Percentiles rank a stretch among this genome's conserved stretches.
phyloP scores from a whole-genome alignment of 345 rosid species.

The Adansonia digitata region DNA sequence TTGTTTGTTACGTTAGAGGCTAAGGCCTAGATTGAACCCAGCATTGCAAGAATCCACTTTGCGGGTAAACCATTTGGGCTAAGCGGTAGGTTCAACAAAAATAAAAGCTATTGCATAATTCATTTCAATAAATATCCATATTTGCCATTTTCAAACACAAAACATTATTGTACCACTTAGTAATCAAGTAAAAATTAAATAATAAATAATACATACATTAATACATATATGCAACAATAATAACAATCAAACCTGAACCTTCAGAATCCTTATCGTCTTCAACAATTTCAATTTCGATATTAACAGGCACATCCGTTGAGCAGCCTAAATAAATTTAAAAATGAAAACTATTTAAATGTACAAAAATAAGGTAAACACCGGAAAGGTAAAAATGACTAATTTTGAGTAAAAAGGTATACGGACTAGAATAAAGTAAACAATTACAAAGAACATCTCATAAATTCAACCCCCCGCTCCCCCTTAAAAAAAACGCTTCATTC shows the following conservation, averaged over 20 bases:
- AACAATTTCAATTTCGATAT: background rate
- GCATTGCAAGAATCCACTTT: no score
- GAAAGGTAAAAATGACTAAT: no score
- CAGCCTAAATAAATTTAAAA: background rate
- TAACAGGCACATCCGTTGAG: slow-evolving; percentile 9
- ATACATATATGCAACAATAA: background rate
- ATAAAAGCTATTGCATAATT: background rate
- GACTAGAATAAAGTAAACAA: no score
- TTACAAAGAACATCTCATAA: background rate
- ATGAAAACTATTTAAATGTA: no score
- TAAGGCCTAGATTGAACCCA: no score
- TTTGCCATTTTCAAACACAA: background rate
- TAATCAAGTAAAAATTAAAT: no score
- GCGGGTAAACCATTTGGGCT: no score
- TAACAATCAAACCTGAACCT: slow-evolving; percentile 3
- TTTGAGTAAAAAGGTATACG: no score
- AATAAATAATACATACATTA: background rate
- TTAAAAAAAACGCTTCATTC: background rate
- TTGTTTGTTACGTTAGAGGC: background rate
- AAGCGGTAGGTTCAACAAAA: no score
- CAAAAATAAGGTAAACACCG: no score
- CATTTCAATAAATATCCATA: background rate
- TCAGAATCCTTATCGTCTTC: background rate
- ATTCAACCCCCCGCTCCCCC: background rate
- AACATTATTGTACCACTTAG: background rate